Conservation (phyloP, 2,329 filamentous ascomycete species). For the Cladophialophora exuberans region DNA sequence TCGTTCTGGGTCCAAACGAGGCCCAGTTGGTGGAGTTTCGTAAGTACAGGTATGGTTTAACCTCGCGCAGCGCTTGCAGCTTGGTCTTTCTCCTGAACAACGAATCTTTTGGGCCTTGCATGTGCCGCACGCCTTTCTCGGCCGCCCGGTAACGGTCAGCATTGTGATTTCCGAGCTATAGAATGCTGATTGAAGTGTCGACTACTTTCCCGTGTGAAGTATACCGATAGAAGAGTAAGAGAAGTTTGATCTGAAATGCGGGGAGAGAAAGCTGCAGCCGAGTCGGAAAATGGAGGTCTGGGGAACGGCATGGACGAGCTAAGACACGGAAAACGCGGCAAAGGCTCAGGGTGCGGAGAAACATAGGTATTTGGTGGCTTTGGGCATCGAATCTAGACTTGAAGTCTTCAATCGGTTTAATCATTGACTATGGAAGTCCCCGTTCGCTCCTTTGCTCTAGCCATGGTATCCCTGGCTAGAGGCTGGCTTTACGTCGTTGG, state of each 20-base stretch:
- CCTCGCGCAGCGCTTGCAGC: conserved; percentile 6
- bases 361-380: no score
- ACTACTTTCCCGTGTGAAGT: neutral
- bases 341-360: neutral
- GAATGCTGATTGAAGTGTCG: neutral
- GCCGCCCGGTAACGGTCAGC: conserved; percentile 8
- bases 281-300: conserved; percentile 2
- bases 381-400: no score
- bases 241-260: neutral
- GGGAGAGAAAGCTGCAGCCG: neutral
- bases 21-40: neutral
- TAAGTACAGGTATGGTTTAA: conserved; percentile 9
- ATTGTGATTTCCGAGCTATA: conserved; percentile 1
- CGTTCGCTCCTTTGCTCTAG: neutral
- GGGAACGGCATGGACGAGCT: neutral
- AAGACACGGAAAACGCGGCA: neutral
- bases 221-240: neutral
- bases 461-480: neutral
- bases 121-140: conserved; percentile 7
- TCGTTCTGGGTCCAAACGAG: neutral
- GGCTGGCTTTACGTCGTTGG: neutral
- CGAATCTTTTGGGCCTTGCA: conserved; percentile 17
- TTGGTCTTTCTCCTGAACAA: conserved; percentile 9
- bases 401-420: no score
- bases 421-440: neutral